Percentiles rank a stretch among this genome's conserved stretches.
phyloP scores from a whole-genome alignment of 2,329 filamentous ascomycete species.

The Cladosporium sp. region DNA sequence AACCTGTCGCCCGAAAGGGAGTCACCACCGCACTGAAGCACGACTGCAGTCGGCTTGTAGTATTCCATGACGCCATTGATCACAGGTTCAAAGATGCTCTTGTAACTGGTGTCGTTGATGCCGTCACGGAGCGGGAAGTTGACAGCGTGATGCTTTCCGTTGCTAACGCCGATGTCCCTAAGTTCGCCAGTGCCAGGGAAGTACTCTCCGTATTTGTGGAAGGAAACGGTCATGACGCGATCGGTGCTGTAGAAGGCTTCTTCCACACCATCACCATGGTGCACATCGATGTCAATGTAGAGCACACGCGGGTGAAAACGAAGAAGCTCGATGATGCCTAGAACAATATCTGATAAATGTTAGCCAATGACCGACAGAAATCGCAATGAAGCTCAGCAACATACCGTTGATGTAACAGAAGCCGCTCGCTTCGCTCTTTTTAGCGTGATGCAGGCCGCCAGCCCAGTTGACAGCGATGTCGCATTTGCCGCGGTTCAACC shows the following conservation, averaged over 20 bases:
- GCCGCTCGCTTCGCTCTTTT: slow-evolving; percentile 43
- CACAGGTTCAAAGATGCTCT: slow-evolving; percentile 61
- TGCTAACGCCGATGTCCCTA: slow-evolving; percentile 61
- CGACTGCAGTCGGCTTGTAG: slow-evolving; percentile 61
- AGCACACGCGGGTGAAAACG: slow-evolving; percentile 59
- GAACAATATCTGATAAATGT: slow-evolving; percentile 51
- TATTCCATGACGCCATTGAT: slow-evolving; percentile 64
- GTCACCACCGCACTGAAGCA: slow-evolving; percentile 64
- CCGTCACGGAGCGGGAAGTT: slow-evolving; percentile 65
- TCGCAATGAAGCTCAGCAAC: slow-evolving; percentile 1
- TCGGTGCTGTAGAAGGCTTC: slow-evolving; percentile 67
- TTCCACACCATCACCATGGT: slow-evolving; percentile 63
- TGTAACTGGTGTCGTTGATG: slow-evolving; percentile 62
- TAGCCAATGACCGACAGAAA: slow-evolving; percentile 3
- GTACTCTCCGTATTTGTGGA: slow-evolving; percentile 69
- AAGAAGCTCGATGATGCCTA: slow-evolving; percentile 59
- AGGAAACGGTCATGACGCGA: slow-evolving; percentile 65
- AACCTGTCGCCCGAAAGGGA: slow-evolving; percentile 61
- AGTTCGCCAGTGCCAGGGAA: slow-evolving; percentile 65
- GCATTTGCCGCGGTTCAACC: slow-evolving; percentile 61
- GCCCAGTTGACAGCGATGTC: slow-evolving; percentile 56
- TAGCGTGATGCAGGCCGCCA: slow-evolving; percentile 43
- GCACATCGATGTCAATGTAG: slow-evolving; percentile 63
- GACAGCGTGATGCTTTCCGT: slow-evolving; percentile 61
- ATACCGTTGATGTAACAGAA: slow-evolving; percentile 45